phyloP scores from a whole-genome alignment of 2,329 filamentous ascomycete species.

The Aspergillus sp. region DNA sequence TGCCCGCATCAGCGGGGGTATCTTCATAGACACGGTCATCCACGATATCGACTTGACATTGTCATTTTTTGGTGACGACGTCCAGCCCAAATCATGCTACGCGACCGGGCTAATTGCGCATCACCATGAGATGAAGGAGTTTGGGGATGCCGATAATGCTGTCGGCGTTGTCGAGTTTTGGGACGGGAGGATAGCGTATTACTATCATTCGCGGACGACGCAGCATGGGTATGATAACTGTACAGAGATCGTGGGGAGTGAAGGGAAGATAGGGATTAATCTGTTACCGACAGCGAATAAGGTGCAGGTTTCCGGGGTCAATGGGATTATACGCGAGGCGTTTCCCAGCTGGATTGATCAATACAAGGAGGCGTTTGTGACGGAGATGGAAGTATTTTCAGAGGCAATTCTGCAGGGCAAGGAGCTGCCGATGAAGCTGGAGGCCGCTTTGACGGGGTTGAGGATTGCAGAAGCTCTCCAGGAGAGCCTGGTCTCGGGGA shows the following conservation, averaged over 20 bases:
- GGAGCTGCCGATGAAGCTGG: constrained; percentile 55
- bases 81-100: constrained; percentile 53
- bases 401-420: constrained; percentile 57
- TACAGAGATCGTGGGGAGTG: constrained; percentile 67
- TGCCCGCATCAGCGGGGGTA: constrained; percentile 63
- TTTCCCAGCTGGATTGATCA: constrained; percentile 63
- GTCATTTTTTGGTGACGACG: constrained; percentile 61
- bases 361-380: constrained; percentile 64
- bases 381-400: constrained; percentile 65
- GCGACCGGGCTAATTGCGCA: constrained; percentile 60
- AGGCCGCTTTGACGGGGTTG: constrained; percentile 56
- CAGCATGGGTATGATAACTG: constrained; percentile 66
- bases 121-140: constrained; percentile 56
- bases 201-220: constrained; percentile 66
- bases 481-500: constrained; percentile 54
- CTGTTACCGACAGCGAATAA: constrained; percentile 54
- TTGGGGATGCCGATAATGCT: constrained; percentile 63
- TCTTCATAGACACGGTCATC: constrained; percentile 70
- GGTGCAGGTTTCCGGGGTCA: constrained; percentile 55
- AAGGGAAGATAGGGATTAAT: constrained; percentile 64
- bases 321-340: constrained; percentile 59
- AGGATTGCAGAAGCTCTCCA: constrained; percentile 62
- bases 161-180: constrained; percentile 66
- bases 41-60: constrained; percentile 68
- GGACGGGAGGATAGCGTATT: constrained; percentile 62